These are phyloP conservation scores for Paratinospora sagittata DNA, from an alignment of 164 flowering plant genomes.

Conservation along the genomic window DNA sequence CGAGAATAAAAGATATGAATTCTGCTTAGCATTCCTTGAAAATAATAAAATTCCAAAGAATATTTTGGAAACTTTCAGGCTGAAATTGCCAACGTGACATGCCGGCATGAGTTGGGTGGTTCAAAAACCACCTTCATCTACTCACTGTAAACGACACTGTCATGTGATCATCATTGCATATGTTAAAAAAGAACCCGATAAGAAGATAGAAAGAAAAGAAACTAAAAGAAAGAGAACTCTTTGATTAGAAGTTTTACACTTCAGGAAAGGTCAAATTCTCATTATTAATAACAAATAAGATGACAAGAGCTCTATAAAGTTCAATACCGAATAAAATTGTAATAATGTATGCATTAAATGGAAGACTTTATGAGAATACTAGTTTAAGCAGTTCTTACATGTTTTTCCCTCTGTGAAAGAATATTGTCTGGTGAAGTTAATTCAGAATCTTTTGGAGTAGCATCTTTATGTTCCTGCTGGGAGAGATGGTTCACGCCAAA, in stretches of 20 bases:
- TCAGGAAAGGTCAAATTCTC: too few relatives aligned
- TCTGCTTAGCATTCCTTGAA: neutral
- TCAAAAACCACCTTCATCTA: neutral
- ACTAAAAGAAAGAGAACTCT: too few relatives aligned
- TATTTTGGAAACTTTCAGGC: neutral
- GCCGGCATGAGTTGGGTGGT: neutral
- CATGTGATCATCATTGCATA: too few relatives aligned
- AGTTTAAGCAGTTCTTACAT: conserved; percentile 27
- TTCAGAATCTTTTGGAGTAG: conserved; percentile 14
- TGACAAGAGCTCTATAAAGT: too few relatives aligned
- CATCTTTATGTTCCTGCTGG: conserved; percentile 17
- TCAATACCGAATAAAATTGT: neutral
- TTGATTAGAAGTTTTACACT: too few relatives aligned
- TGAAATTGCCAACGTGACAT: neutral
- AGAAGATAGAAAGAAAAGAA: too few relatives aligned
- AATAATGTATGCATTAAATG: neutral
- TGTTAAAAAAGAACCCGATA: too few relatives aligned
- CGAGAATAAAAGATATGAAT: neutral
- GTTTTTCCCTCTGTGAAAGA: conserved; percentile 23
- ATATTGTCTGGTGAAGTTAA: conserved; percentile 1
- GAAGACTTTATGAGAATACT: neutral
- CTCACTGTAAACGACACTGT: neutral
- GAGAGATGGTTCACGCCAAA: conserved; percentile 5
- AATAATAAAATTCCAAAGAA: neutral
- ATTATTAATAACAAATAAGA: too few relatives aligned